These are phyloP conservation scores for Thalia dealbata DNA, from an alignment of 176 grass and related monocot genomes.

Conservation along the genomic window DNA sequence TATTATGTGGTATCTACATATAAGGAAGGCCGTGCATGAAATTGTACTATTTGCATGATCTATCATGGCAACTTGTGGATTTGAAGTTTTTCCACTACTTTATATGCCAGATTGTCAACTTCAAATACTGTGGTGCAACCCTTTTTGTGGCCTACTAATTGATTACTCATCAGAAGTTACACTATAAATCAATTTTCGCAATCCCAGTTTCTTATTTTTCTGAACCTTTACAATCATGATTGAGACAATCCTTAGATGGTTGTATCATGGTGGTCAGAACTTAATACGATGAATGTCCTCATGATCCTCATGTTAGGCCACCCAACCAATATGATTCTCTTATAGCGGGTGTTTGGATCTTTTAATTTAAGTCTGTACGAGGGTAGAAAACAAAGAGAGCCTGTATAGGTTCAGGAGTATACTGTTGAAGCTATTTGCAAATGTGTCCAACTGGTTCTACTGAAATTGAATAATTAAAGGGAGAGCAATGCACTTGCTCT, in stretches of 20 bases:
- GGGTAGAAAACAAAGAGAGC: not conserved
- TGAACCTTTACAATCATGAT: too few species aligned
- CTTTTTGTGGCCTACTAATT: not conserved
- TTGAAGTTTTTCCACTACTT: not conserved
- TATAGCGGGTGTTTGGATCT: not conserved
- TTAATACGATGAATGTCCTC: too few species aligned
- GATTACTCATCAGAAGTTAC: too few species aligned
- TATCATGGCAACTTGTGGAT: not conserved
- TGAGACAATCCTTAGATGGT: too few species aligned
- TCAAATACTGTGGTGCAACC: too few species aligned
- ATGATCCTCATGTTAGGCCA: too few species aligned
- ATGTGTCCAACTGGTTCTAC: not conserved
- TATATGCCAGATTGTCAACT: not conserved
- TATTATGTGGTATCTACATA: not conserved
- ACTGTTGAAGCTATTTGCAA: not conserved
- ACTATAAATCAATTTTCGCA: too few species aligned
- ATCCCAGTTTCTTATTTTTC: too few species aligned
- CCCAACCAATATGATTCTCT: too few species aligned
- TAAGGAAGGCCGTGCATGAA: not conserved
- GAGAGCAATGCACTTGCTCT: not conserved
- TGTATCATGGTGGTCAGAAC: too few species aligned
- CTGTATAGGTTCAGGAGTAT: not conserved
- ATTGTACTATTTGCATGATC: not conserved
- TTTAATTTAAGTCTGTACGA: not conserved
- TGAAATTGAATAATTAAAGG: not conserved